Evolutionary conservation across 2,329 filamentous ascomycete genomes (phyloP).

Genomic region (Laburnicola sp.): DNA sequence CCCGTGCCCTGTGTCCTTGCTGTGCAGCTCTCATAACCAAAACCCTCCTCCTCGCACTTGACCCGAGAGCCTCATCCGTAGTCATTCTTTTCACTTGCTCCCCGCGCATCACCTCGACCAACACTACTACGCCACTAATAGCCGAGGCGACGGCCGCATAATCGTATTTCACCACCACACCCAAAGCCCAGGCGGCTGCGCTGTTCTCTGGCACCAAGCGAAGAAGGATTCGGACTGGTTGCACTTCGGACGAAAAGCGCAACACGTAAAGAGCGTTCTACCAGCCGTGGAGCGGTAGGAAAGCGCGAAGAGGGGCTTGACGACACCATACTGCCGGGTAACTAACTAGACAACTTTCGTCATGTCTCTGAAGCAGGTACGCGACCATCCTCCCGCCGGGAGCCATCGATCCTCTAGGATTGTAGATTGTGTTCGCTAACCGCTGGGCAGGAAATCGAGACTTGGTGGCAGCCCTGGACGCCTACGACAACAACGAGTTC

Average conservation of each 20-base stretch:
- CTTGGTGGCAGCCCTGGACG: constrained; percentile 86
- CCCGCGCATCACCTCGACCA: constrained; percentile 1
- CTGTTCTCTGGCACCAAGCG: constrained; percentile 17
- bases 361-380: constrained; percentile 56
- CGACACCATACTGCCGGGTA: constrained; percentile 48
- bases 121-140: constrained; percentile 19
- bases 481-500: constrained; percentile 97
- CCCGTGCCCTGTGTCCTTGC: constrained; percentile 35
- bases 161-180: constrained; percentile 18
- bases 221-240: constrained; percentile 20
- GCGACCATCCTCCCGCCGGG: constrained; percentile 16
- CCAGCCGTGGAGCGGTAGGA: constrained; percentile 33
- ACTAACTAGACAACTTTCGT: constrained; percentile 39
- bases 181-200: constrained; percentile 39
- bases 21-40: constrained; percentile 25
- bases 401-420: constrained; percentile 12
- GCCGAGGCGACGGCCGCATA: constrained; percentile 14
- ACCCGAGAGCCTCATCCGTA: constrained; percentile 23
- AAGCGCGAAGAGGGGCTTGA: constrained; percentile 36
- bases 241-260: constrained; percentile 27
- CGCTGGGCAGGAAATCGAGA: constrained; percentile 84
- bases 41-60: constrained; percentile 29
- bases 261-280: constrained; percentile 10
- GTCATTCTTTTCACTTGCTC: constrained; percentile 22
- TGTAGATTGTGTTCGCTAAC: constrained; percentile 30